Conservation (phyloP, 2,329 filamentous ascomycete genomes). For the Venturia carpophila region DNA sequence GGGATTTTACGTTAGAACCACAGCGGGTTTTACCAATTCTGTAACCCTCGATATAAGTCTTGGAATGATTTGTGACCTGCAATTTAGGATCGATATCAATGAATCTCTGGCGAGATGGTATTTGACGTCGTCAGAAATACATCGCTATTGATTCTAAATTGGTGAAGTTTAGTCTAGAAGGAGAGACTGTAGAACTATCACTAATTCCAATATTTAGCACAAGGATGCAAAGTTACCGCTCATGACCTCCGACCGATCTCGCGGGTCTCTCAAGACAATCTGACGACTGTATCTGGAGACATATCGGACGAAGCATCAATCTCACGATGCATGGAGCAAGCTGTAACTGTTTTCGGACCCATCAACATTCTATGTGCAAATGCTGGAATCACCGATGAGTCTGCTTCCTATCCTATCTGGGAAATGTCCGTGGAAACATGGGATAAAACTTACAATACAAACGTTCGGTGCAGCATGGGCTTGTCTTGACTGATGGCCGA, state of each 20-base stretch:
- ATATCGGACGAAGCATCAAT: conserved; percentile 43
- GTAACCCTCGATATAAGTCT: too few relatives aligned
- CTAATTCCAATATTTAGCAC: conserved; percentile 29
- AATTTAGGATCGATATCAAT: too few relatives aligned
- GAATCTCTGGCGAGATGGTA: too few relatives aligned
- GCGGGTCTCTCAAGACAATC: conserved; percentile 28
- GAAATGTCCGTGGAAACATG: conserved; percentile 44
- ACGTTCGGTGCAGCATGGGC: conserved; percentile 31
- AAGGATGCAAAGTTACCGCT: conserved; percentile 48
- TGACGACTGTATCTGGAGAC: conserved; percentile 41
- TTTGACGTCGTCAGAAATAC: too few relatives aligned
- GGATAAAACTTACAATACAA: conserved; percentile 45
- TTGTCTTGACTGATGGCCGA: not conserved
- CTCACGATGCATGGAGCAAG: conserved; percentile 33
- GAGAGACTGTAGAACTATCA: not conserved
- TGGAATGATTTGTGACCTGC: too few relatives aligned
- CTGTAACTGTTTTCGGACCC: conserved; percentile 40
- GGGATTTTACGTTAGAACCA: not conserved
- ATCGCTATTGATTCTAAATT: too few relatives aligned
- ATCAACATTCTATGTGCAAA: conserved; percentile 48
- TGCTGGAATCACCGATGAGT: conserved; percentile 45
- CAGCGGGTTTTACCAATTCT: too few relatives aligned
- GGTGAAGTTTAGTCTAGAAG: too few relatives aligned
- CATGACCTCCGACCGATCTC: conserved; percentile 40
- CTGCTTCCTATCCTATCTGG: conserved; percentile 44